Evolutionary conservation across 805 yeast species (phyloP).

Genomic region (Candida glaebosa): DNA sequence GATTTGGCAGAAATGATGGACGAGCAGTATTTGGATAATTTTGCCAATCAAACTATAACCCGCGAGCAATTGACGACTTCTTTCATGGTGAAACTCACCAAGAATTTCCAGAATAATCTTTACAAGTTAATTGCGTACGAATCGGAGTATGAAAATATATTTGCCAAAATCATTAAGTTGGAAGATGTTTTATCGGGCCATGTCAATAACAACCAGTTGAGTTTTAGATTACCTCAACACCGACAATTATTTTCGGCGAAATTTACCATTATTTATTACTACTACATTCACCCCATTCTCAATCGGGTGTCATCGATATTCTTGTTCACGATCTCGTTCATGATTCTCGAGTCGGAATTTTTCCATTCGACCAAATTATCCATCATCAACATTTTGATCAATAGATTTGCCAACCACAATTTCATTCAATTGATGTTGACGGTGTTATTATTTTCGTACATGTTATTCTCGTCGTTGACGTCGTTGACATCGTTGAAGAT

Average conservation of each 20-base stretch:
- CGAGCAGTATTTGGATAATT: constrained; percentile 23
- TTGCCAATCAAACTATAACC: constrained; percentile 16
- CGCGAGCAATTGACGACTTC: constrained; percentile 35
- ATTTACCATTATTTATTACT: constrained; percentile 37
- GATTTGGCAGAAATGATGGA: constrained; percentile 32
- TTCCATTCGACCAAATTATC: constrained; percentile 68
- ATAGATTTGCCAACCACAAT: constrained; percentile 11
- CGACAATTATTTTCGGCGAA: constrained; percentile 33
- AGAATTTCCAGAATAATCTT: constrained; percentile 49
- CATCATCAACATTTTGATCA: constrained; percentile 49
- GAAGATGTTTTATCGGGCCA: constrained; percentile 57
- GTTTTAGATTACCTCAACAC: constrained; percentile 18
- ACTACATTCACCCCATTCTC: constrained; percentile 43
- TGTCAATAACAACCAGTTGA: constrained; percentile 13
- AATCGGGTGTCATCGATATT: constrained; percentile 43
- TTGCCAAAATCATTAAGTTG: constrained; percentile 46
- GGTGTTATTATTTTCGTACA: constrained; percentile 48
- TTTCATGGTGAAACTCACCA: constrained; percentile 49
- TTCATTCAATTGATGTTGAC: constrained; percentile 39
- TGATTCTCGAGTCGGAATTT: constrained; percentile 69
- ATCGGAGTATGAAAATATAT: constrained; percentile 52
- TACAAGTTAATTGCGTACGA: constrained; percentile 52
- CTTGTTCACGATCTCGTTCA: constrained; percentile 43
- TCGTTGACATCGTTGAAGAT: constrained; percentile 65
- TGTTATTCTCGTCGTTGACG: constrained; percentile 64